Evolutionary conservation across 2,329 filamentous ascomycete species (phyloP).

Genomic region (Metarhizium humberi): DNA sequence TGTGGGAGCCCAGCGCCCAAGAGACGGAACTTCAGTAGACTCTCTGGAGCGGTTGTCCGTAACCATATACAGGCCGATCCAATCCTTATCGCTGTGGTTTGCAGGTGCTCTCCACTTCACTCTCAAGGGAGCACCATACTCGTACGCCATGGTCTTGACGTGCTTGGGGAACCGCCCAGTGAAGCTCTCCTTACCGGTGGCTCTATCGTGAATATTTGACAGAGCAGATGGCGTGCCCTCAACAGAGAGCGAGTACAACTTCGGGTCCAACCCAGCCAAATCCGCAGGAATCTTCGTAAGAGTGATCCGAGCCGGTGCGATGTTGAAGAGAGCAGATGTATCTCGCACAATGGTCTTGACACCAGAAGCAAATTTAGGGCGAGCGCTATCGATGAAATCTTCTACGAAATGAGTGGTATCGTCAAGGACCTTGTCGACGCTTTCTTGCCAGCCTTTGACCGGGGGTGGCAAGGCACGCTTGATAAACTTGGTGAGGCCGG

Average conservation of each 20-base stretch:
- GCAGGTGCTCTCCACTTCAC: conserved; percentile 85
- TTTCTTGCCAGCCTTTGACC: conserved; percentile 74
- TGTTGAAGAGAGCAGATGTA: conserved; percentile 78
- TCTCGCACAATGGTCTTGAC: conserved; percentile 83
- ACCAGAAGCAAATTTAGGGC: conserved; percentile 76
- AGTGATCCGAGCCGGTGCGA: conserved; percentile 77
- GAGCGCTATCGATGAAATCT: conserved; percentile 76
- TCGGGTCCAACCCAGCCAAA: conserved; percentile 67
- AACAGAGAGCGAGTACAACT: conserved; percentile 70
- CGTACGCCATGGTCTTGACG: conserved; percentile 67
- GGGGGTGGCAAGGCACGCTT: conserved; percentile 77
- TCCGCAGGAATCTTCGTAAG: conserved; percentile 74
- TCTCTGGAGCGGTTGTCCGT: conserved; percentile 86
- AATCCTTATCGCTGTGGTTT: conserved; percentile 84
- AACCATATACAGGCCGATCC: conserved; percentile 94
- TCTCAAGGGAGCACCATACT: conserved; percentile 83
- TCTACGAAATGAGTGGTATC: conserved; percentile 85
- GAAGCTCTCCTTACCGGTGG: conserved; percentile 65
- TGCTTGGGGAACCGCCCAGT: conserved; percentile 58
- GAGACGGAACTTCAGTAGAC: conserved; percentile 71
- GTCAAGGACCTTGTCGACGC: conserved; percentile 77
- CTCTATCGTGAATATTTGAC: conserved; percentile 44
- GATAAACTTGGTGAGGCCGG: conserved; percentile 85
- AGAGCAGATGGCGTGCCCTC: conserved; percentile 51
- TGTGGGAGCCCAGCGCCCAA: conserved; percentile 83